Conservation (phyloP, 148 eudicot genomes). For the Gaultheria prostrata region DNA sequence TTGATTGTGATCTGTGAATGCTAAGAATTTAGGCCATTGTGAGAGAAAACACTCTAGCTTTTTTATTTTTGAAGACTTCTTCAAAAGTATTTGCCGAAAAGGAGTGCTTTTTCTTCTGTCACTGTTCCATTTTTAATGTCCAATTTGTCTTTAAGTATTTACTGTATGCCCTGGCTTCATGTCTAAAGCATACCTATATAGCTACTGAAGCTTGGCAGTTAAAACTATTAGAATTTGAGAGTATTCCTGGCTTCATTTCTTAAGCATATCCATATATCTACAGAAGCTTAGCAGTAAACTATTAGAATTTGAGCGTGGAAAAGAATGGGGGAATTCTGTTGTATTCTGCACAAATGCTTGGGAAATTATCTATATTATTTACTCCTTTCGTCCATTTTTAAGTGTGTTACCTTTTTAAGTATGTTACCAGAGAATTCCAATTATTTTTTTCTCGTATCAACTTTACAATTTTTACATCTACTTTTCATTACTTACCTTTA, state of each 20-base stretch:
- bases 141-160: too few relatives aligned
- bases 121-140: too few relatives aligned
- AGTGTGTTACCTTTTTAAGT: too few relatives aligned
- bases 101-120: too few relatives aligned
- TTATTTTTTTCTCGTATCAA: too few relatives aligned
- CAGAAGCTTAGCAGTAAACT: neutral
- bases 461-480: too few relatives aligned
- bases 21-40: neutral
- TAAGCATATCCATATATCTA: neutral
- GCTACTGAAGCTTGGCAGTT: neutral
- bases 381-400: too few relatives aligned
- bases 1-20: neutral
- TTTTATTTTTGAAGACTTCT: too few relatives aligned
- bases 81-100: too few relatives aligned
- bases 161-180: neutral
- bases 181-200: neutral
- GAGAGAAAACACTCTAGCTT: neutral
- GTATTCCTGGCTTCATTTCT: neutral
- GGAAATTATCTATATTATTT: neutral
- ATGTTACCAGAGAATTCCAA: too few relatives aligned
- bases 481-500: too few relatives aligned
- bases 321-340: neutral
- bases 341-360: neutral
- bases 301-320: neutral
- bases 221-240: neutral